phyloP scores from a whole-genome alignment of 2,329 filamentous ascomycete species.

The Hymenoscyphus fraxineus region DNA sequence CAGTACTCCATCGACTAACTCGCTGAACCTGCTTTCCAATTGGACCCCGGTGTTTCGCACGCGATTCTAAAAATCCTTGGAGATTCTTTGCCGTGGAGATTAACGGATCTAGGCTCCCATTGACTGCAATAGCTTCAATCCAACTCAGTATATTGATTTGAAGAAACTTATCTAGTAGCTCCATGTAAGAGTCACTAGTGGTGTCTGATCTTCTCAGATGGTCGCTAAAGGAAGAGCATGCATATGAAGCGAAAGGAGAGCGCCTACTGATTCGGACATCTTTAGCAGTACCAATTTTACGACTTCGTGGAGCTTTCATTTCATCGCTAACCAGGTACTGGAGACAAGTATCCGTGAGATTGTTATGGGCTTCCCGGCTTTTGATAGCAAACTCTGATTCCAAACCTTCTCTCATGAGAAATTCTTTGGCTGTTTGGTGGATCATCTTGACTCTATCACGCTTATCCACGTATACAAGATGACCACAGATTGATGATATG shows the following conservation, averaged over 20 bases:
- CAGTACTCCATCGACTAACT: conserved; percentile 29
- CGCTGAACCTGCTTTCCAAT: conserved; percentile 23
- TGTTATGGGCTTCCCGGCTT: conserved; percentile 22
- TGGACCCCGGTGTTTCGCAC: conserved; percentile 13
- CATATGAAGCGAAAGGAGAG: conserved; percentile 23
- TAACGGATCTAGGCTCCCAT: conserved; percentile 24
- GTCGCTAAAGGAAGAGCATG: conserved; percentile 31
- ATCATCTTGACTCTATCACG: conserved; percentile 28
- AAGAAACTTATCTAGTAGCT: conserved; percentile 29
- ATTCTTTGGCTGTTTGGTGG: conserved; percentile 37
- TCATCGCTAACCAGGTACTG: conserved; percentile 19
- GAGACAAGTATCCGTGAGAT: conserved; percentile 30
- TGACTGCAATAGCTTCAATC: conserved; percentile 31
- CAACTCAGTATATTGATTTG: conserved; percentile 31
- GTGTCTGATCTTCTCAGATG: conserved; percentile 23
- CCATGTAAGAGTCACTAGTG: conserved; percentile 11
- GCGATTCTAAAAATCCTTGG: conserved; percentile 25
- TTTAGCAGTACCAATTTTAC: too few relatives aligned
- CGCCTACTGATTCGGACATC: too few relatives aligned
- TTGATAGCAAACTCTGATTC: conserved; percentile 28
- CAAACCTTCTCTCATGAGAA: conserved; percentile 11
- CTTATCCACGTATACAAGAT: conserved; percentile 32
- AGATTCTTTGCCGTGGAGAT: conserved; percentile 28
- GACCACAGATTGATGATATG: conserved; percentile 26
- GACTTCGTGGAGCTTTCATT: too few relatives aligned